phyloP scores from a whole-genome alignment of 176 grass and related monocot species.

The Luzula sylvatica region DNA sequence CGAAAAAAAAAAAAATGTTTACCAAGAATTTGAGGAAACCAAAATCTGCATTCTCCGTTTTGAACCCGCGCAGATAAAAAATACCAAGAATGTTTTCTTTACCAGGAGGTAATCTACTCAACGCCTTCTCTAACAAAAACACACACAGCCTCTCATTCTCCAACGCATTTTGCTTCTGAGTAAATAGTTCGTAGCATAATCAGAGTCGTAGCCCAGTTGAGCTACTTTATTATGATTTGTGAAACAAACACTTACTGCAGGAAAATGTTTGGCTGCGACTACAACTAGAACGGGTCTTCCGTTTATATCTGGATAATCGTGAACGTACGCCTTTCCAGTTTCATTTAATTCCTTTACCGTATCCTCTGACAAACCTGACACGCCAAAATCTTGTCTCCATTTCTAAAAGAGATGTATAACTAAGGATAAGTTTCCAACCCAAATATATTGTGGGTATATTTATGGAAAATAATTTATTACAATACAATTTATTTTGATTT shows the following conservation, averaged over 20 bases:
- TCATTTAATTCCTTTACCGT: conserved; percentile 50
- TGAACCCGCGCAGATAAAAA: conserved; percentile 62
- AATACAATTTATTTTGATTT: too few species aligned
- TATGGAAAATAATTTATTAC: too few species aligned
- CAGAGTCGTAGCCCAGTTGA: not conserved
- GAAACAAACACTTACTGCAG: conserved; percentile 37
- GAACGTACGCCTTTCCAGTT: conserved; percentile 82
- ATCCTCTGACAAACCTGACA: conserved; percentile 62
- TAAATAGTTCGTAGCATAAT: conserved; percentile 19
- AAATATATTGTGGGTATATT: not conserved
- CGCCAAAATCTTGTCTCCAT: conserved; percentile 65
- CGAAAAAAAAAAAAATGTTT: not conserved
- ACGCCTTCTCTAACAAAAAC: conserved; percentile 69
- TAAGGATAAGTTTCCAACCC: conserved; percentile 20
- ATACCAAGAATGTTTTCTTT: conserved; percentile 72
- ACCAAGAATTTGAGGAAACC: conserved; percentile 85
- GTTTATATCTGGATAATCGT: conserved; percentile 54
- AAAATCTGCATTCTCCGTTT: conserved; percentile 62
- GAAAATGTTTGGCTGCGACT: conserved; percentile 68
- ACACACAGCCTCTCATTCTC: conserved; percentile 73
- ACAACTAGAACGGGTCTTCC: conserved; percentile 72
- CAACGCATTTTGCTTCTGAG: conserved; percentile 53
- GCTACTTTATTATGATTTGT: not conserved
- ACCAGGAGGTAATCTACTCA: conserved; percentile 58
- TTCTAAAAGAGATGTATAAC: conserved; percentile 41